Percentiles rank a stretch among this genome's conserved stretches.
These are phyloP conservation scores for Leucocoprinus leucothites DNA, from an alignment of 768 basidiomycete species.

Conservation along the genomic window DNA sequence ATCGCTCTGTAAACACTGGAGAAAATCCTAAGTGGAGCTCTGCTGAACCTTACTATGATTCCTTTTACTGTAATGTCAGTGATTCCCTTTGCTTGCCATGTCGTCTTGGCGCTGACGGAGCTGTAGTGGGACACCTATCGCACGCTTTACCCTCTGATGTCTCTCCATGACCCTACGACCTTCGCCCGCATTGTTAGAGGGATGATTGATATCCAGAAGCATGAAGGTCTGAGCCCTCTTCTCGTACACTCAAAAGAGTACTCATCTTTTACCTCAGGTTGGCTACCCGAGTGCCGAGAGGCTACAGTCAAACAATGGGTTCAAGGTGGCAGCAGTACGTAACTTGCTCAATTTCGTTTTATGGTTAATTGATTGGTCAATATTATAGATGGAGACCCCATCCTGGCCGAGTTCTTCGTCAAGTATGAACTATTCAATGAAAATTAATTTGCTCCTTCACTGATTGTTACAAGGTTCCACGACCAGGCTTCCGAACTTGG, in stretches of 20 bases:
- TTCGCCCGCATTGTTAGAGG: slow-evolving; percentile 60
- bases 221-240: slow-evolving; percentile 43
- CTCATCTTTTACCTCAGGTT: slow-evolving; percentile 35
- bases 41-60: slow-evolving; percentile 63
- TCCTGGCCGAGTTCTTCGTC: slow-evolving; percentile 62
- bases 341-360: not conserved
- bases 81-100: not conserved
- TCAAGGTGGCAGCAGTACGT: slow-evolving; percentile 62
- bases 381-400: slow-evolving; percentile 62
- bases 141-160: slow-evolving; percentile 60
- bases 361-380: too few relatives aligned
- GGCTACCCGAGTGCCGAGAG: slow-evolving; percentile 64
- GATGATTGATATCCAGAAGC: slow-evolving; percentile 64
- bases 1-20: slow-evolving; percentile 42
- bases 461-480: slow-evolving; percentile 37
- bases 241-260: too few relatives aligned
- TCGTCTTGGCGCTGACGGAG: not conserved
- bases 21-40: slow-evolving; percentile 67
- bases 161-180: slow-evolving; percentile 57
- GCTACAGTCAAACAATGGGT: slow-evolving; percentile 49
- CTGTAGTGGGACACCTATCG: slow-evolving; percentile 64
- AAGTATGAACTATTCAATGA: slow-evolving; percentile 35
- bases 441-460: not conserved
- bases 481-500: slow-evolving; percentile 43
- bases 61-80: slow-evolving; percentile 65